A percentile compares a stretch with the other conserved stretches of the same genome.
Conservation (phyloP, 768 basidiomycete genomes). For the Daedalea quercina region DNA sequence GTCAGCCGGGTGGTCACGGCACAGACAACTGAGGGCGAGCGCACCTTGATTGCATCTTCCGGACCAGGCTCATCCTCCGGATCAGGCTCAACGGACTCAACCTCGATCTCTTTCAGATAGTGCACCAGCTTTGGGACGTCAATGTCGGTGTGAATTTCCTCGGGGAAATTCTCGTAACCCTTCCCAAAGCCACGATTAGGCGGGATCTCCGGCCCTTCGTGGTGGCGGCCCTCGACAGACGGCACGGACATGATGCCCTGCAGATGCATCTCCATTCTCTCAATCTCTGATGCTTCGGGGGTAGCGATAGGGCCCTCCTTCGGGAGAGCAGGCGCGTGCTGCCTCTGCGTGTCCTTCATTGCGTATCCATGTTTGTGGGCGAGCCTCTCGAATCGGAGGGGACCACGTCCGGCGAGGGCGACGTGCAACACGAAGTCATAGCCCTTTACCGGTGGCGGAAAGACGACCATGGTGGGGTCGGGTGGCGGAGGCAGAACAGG, state of each 20-base stretch:
- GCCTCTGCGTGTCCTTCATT: slow-evolving; percentile 58
- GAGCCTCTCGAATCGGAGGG: slow-evolving; percentile 55
- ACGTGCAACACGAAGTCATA: slow-evolving; percentile 71
- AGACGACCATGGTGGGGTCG: slow-evolving; percentile 30
- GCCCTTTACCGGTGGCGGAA: slow-evolving; percentile 38
- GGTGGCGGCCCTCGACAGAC: slow-evolving; percentile 2
- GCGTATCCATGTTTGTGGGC: slow-evolving; percentile 62
- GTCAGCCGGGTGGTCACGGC: background rate
- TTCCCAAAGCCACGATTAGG: slow-evolving; percentile 23
- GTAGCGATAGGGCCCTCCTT: slow-evolving; percentile 35
- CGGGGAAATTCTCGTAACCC: slow-evolving; percentile 48
- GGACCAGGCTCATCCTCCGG: background rate
- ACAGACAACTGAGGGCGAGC: background rate
- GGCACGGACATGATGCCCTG: slow-evolving; percentile 29
- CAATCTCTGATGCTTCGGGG: slow-evolving; percentile 26
- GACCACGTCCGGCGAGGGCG: slow-evolving; percentile 59
- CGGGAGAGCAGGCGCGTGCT: slow-evolving; percentile 41
- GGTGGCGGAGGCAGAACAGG: slow-evolving; percentile 38
- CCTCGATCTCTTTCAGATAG: slow-evolving; percentile 46
- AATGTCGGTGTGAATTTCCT: slow-evolving; percentile 53
- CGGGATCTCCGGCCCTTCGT: slow-evolving; percentile 11
- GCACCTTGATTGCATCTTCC: background rate
- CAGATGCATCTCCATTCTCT: slow-evolving; percentile 27
- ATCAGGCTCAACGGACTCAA: slow-evolving; percentile 16
- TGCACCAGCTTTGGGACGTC: slow-evolving; percentile 53